phyloP scores from a whole-genome alignment of 176 grass and related monocot species.

The Aegilops longissima region DNA sequence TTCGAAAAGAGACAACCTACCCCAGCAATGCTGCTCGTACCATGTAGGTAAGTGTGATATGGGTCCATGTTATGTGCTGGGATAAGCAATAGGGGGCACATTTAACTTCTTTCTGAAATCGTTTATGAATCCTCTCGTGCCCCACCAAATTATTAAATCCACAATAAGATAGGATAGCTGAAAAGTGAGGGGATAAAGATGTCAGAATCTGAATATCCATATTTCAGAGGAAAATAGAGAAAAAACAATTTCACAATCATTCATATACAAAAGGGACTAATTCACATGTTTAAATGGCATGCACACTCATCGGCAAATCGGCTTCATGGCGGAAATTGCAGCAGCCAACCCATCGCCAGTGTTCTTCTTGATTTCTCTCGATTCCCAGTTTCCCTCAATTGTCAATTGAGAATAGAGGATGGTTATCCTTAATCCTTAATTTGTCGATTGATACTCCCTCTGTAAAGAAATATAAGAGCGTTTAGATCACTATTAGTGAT shows the following conservation, averaged over 20 bases:
- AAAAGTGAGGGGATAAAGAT: constrained; percentile 23
- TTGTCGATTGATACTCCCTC: too few relatives aligned
- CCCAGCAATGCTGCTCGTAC: constrained; percentile 30
- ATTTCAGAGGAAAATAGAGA: not conserved
- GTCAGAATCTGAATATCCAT: constrained; percentile 32
- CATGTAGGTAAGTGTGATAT: constrained; percentile 96
- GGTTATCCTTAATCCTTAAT: too few relatives aligned
- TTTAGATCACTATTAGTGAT: too few relatives aligned
- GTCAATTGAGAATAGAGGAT: too few relatives aligned
- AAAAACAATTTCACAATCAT: constrained; percentile 10
- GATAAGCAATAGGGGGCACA: constrained; percentile 89
- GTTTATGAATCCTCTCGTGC: constrained; percentile 91
- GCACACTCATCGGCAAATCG: not conserved
- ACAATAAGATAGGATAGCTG: constrained; percentile 94
- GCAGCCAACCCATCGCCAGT: too few relatives aligned
- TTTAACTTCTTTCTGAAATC: constrained; percentile 94
- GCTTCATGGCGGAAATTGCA: too few relatives aligned
- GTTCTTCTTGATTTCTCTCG: too few relatives aligned
- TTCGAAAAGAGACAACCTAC: too few relatives aligned
- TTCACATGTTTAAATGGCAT: constrained; percentile 15
- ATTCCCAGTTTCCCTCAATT: too few relatives aligned
- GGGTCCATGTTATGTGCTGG: constrained; percentile 94
- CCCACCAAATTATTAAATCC: constrained; percentile 96
- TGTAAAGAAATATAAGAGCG: too few relatives aligned
- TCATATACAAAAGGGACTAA: not conserved